Evolutionary conservation across 169 alveolate species (phyloP), one percentile per base, ranked within the genome.

Genomic region (Eimeria tenella): DNA sequence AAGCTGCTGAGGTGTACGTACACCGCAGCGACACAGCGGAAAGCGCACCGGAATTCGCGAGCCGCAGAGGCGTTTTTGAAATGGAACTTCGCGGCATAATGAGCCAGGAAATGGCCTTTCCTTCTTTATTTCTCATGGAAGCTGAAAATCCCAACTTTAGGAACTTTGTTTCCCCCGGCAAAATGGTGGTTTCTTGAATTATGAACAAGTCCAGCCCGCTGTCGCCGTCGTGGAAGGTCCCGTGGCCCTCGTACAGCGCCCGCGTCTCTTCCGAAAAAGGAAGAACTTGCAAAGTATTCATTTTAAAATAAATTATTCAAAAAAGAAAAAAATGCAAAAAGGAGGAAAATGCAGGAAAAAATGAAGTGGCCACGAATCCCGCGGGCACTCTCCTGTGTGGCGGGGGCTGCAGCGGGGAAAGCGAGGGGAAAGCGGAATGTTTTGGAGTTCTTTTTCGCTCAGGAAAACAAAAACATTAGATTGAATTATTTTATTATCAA

Each of bases 161-260:
- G 62, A 95, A 96, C 23, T 94, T 96, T 5, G 99, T 98, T 56
- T 96, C 96, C 55, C 97, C 97, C 2, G 99, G 96, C 23, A 96
- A 93, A n/a, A 98, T 91, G 53, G 97, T 96, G 63, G 94, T 97
- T 83, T 98, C 98, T 70, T 98, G 97, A 42, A 95, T 86, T 73
- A 98, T 95, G 96, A 98, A 98, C 31, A 98, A 90, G 93, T 98
- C 99, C 25, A 98, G 94, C 15, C 99, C 99, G 71, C 98, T 96
- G 92, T 98, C 99, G 31, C 99, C 99, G 21, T 94, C 98, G 90
- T 98, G 98, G 79, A 94, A 96, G 56, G 98, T 95, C 25, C 94
- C 97, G 90, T 98, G 98, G 49, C 53, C 74, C 8, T 62, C 62
- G 75, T 93, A 93, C 70, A 93, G 15, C 9, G 62, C 84, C 19